Evolutionary conservation across 352 stramenopile species (phyloP).

Genomic region (Elongisporangium anandrum): DNA sequence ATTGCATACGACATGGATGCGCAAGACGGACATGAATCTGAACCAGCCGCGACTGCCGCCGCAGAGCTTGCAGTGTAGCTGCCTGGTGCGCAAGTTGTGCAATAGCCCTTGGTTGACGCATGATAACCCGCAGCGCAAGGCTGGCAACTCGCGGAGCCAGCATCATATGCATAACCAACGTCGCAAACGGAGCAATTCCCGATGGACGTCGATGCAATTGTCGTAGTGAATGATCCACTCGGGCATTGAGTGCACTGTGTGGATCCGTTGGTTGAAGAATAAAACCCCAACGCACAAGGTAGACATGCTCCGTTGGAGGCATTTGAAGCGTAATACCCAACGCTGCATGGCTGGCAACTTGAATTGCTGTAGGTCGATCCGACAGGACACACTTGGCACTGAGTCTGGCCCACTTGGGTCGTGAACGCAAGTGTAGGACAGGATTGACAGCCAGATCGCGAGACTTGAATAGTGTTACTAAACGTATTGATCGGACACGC

Average conservation of each 20-base stretch:
- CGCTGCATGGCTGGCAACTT: slow-evolving; percentile 29
- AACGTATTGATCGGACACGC: slow-evolving; percentile 53
- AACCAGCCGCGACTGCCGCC: too few species aligned
- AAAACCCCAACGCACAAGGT: slow-evolving; percentile 37
- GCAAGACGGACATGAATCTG: slow-evolving; percentile 38
- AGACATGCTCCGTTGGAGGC: slow-evolving; percentile 30
- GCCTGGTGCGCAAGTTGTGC: too few species aligned
- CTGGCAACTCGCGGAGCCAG: slow-evolving; percentile 22
- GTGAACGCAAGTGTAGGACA: slow-evolving; percentile 41
- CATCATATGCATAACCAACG: too few species aligned
- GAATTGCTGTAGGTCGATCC: slow-evolving; percentile 19
- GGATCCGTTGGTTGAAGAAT: slow-evolving; percentile 15
- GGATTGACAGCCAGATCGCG: slow-evolving; percentile 15
- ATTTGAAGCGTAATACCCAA: slow-evolving; percentile 27
- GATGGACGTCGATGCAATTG: slow-evolving; percentile 12
- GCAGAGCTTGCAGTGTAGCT: too few species aligned
- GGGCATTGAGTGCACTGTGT: slow-evolving; percentile 27
- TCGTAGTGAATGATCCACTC: slow-evolving; percentile 26
- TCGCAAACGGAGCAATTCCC: too few species aligned
- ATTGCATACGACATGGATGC: slow-evolving; percentile 32
- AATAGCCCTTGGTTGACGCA: too few species aligned
- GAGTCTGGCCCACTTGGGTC: slow-evolving; percentile 19
- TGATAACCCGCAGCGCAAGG: slow-evolving; percentile 23
- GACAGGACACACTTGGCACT: slow-evolving; percentile 19
- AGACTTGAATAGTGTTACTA: slow-evolving; percentile 16